These are phyloP conservation scores for Purshia tridentata DNA, from an alignment of 306 rosid species.

Conservation along the genomic window DNA sequence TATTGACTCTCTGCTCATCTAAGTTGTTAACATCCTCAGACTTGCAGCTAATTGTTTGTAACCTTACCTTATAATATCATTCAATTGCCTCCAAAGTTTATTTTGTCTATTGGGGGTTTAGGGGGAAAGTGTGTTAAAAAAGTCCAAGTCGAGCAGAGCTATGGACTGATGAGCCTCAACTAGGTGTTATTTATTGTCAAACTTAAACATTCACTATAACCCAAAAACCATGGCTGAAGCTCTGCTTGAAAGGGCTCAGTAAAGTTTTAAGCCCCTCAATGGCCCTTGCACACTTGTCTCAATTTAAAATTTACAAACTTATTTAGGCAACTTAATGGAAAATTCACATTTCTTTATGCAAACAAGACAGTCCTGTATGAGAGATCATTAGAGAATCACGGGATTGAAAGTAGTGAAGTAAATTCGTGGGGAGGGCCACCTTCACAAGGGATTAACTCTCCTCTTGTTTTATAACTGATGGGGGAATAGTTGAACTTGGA, in stretches of 20 bases:
- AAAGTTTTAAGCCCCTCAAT: too few relatives aligned
- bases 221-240: too few relatives aligned
- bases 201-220: too few relatives aligned
- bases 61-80: background rate
- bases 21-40: background rate
- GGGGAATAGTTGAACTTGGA: background rate
- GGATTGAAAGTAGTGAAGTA: background rate
- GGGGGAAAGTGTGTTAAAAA: background rate
- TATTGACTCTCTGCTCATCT: slow-evolving; percentile 24
- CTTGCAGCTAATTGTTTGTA: background rate
- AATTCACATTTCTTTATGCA: background rate
- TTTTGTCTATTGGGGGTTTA: background rate
- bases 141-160: background rate
- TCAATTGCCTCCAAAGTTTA: background rate
- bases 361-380: background rate
- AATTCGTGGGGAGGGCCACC: background rate
- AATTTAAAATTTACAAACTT: background rate
- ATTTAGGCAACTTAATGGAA: background rate
- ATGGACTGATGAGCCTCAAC: background rate
- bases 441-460: background rate
- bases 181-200: too few relatives aligned
- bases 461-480: background rate
- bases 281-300: background rate
- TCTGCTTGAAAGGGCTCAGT: too few relatives aligned
- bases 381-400: background rate